These are phyloP conservation scores for Echeveria elegans DNA, from an alignment of 164 flowering plant species.

Conservation along the genomic window DNA sequence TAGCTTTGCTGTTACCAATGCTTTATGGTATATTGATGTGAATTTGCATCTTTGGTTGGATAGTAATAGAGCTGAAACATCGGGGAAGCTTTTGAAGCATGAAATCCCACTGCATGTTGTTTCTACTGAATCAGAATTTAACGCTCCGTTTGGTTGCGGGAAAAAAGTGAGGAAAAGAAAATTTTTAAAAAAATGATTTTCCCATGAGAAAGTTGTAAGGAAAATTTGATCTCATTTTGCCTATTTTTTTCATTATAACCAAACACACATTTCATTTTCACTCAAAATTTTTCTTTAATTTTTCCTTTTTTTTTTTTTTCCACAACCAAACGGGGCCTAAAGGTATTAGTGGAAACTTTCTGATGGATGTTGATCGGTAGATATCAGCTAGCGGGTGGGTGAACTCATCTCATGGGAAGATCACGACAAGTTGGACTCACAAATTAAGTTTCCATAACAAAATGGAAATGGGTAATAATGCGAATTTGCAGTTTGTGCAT, in stretches of 20 bases:
- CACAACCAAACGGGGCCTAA: too few relatives aligned
- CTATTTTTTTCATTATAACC: too few relatives aligned
- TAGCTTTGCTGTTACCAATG: not conserved
- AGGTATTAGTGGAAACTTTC: conserved; percentile 56
- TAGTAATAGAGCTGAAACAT: not conserved
- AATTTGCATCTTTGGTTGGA: not conserved
- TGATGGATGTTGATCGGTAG: conserved; percentile 32
- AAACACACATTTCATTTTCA: too few relatives aligned
- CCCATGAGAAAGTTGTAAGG: too few relatives aligned
- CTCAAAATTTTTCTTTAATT: too few relatives aligned
- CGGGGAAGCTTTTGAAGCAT: not conserved
- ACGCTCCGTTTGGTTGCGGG: too few relatives aligned
- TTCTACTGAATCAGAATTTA: conserved; percentile 26
- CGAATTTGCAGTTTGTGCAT: conserved; percentile 49
- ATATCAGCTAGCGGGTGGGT: conserved; percentile 65
- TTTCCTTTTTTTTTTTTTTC: too few relatives aligned
- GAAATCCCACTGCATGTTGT: conserved; percentile 17
- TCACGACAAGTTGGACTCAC: conserved; percentile 39
- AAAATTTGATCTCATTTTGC: too few relatives aligned
- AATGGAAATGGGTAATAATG: conserved; percentile 50
- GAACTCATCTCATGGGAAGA: conserved; percentile 59
- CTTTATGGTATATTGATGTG: not conserved
- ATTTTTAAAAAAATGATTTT: too few relatives aligned
- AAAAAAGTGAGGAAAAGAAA: too few relatives aligned
- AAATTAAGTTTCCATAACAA: conserved; percentile 34